These are phyloP conservation scores for Striga hermonthica DNA, from an alignment of 305 asterid species.

Conservation along the genomic window DNA sequence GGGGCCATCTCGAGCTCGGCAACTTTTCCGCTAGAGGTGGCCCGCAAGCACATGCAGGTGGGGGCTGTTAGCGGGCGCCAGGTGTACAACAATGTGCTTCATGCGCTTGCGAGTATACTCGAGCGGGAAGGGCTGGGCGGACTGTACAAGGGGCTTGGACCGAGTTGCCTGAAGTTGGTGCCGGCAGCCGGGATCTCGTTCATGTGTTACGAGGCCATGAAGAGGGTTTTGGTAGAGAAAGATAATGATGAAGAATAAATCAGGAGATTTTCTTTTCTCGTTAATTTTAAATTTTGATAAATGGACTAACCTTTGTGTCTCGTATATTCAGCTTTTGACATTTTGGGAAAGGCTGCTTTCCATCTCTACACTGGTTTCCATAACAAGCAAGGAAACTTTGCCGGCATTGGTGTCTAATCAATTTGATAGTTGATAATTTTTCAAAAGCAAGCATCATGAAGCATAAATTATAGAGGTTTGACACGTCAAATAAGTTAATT, in stretches of 20 bases:
- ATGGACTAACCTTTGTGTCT: too few relatives aligned
- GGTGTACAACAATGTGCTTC: constrained; percentile 78
- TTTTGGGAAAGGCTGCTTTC: too few relatives aligned
- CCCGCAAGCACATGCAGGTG: constrained; percentile 95
- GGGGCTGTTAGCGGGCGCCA: constrained; percentile 87
- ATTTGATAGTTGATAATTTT: too few relatives aligned
- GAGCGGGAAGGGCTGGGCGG: constrained; percentile 82
- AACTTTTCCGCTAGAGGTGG: constrained; percentile 94
- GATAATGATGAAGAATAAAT: constrained; percentile 44
- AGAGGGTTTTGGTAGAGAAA: constrained; percentile 78
- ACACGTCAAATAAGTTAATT: too few relatives aligned
- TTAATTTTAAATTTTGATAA: too few relatives aligned
- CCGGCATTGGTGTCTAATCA: too few relatives aligned
- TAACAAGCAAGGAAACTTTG: too few relatives aligned
- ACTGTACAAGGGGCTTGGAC: constrained; percentile 88
- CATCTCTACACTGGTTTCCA: too few relatives aligned
- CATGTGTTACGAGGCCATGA: constrained; percentile 97
- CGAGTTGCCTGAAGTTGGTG: constrained; percentile 88
- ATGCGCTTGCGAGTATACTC: constrained; percentile 72
- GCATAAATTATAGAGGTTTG: too few relatives aligned
- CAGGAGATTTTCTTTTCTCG: too few relatives aligned
- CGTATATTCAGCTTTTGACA: too few relatives aligned
- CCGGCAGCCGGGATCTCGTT: constrained; percentile 99
- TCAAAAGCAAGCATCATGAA: too few relatives aligned
- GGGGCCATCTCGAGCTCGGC: constrained; percentile 96